Percentiles rank a stretch among this genome's conserved stretches.
phyloP scores from a whole-genome alignment of 139 green algal genomes.

The Chlorella sp. region DNA sequence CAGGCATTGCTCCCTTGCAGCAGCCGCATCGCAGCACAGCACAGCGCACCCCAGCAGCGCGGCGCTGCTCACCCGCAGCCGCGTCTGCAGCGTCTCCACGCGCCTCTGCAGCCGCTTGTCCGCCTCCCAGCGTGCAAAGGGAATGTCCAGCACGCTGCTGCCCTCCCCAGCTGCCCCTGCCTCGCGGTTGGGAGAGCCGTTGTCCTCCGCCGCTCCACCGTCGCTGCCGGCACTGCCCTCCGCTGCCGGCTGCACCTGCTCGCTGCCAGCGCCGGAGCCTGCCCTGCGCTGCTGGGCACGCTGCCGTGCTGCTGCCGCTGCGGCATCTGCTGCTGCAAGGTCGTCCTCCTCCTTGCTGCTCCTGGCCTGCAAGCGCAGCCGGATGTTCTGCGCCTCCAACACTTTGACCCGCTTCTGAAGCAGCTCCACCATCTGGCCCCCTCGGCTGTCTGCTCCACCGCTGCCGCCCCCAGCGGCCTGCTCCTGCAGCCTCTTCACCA shows the following conservation, averaged over 20 bases:
- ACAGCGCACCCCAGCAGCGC: no score
- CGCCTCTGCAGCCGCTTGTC: slow-evolving; percentile 75
- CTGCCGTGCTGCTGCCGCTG: neutral
- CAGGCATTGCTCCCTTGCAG: neutral
- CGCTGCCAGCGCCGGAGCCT: neutral
- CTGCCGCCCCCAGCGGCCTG: slow-evolving; percentile 15
- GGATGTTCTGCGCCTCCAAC: slow-evolving; percentile 60
- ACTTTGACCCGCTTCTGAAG: slow-evolving; percentile 59
- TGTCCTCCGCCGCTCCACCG: slow-evolving; percentile 13
- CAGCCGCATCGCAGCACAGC: neutral
- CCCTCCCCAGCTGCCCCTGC: neutral
- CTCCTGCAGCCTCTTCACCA: slow-evolving; percentile 45
- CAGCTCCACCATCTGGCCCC: slow-evolving; percentile 58
- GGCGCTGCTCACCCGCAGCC: slow-evolving; percentile 47
- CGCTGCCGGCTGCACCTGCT: neutral
- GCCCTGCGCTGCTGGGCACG: neutral
- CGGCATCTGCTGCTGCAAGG: slow-evolving; percentile 6
- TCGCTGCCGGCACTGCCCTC: neutral
- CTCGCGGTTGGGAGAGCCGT: slow-evolving; percentile 13
- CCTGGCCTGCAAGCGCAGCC: slow-evolving; percentile 43
- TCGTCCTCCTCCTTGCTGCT: slow-evolving; percentile 21
- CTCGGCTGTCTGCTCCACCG: slow-evolving; percentile 32
- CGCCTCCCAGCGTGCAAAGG: slow-evolving; percentile 75
- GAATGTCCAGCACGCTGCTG: slow-evolving; percentile 26
- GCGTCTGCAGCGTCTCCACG: slow-evolving; percentile 63